These are phyloP conservation scores for Somion occarium DNA, from an alignment of 1,284 basidiomycete genomes.

Conservation along the genomic window DNA sequence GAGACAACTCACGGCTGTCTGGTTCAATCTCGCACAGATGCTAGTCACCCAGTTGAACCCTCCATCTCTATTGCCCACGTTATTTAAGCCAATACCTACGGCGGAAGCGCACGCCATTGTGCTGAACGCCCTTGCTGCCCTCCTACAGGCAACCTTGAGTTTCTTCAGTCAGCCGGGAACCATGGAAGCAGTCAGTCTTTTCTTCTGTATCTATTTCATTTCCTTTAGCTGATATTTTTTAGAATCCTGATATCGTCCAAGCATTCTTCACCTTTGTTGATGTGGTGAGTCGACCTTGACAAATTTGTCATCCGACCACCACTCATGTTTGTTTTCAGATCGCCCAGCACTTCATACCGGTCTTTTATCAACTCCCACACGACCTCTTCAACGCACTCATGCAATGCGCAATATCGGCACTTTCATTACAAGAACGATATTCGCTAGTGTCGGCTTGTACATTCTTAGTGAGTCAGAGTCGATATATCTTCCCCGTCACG, in stretches of 20 bases:
- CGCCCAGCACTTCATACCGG: constrained; percentile 66
- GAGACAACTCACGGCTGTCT: constrained; percentile 72
- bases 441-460: constrained; percentile 78
- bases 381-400: constrained; percentile 69
- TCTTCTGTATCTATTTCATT: not conserved
- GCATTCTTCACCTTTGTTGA: constrained; percentile 82
- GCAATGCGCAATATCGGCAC: constrained; percentile 63
- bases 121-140: constrained; percentile 46
- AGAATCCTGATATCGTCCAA: constrained; percentile 89
- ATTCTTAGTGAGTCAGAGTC: constrained; percentile 64
- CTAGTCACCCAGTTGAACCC: constrained; percentile 78
- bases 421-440: constrained; percentile 82
- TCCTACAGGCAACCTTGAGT: constrained; percentile 59
- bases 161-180: constrained; percentile 53
- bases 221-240: constrained; percentile 1
- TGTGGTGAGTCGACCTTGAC: constrained; percentile 47
- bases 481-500: not conserved
- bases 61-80: constrained; percentile 44
- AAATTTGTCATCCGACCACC: too few relatives aligned
- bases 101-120: constrained; percentile 43
- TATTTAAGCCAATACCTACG: constrained; percentile 36
- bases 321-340: too few relatives aligned
- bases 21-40: constrained; percentile 78
- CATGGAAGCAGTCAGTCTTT: constrained; percentile 62
- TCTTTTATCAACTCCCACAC: constrained; percentile 65